Percentiles rank a stretch among this genome's conserved stretches.
Evolutionary conservation across 2,329 filamentous ascomycete species (phyloP).

Genomic region (Hymenoscyphus infarciens): DNA sequence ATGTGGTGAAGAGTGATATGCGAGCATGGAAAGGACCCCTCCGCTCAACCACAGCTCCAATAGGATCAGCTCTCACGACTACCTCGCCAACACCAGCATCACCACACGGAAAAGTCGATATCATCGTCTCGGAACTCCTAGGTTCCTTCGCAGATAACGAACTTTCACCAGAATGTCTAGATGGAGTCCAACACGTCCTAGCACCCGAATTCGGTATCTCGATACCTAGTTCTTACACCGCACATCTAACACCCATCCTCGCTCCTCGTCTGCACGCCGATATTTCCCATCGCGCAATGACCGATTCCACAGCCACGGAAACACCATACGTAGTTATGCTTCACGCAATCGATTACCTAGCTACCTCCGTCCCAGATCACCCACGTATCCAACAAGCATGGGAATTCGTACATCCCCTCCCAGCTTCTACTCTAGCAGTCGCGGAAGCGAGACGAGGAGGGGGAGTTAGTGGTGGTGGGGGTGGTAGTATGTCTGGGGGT

Average conservation of each 20-base stretch:
- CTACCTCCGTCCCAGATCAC: conserved; percentile 56
- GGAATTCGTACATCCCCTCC: conserved; percentile 77
- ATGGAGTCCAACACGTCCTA: conserved; percentile 92
- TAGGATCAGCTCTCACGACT: conserved; percentile 36
- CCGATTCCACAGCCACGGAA: conserved; percentile 72
- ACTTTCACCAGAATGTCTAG: conserved; percentile 90
- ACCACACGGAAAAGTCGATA: conserved; percentile 73
- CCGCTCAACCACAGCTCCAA: conserved; percentile 35
- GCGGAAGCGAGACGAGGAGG: conserved; percentile 57
- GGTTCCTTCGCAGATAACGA: conserved; percentile 98
- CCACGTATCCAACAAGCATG: conserved; percentile 71
- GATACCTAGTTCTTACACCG: conserved; percentile 89
- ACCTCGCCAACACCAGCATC: conserved; percentile 35
- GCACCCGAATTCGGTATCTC: conserved; percentile 77
- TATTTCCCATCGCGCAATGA: conserved; percentile 57
- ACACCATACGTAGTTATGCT: conserved; percentile 95
- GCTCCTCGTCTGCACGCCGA: conserved; percentile 84
- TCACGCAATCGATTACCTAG: conserved; percentile 83
- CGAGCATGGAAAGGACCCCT: conserved; percentile 86
- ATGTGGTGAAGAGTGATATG: conserved; percentile 95
- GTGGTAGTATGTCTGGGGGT: conserved; percentile 69
- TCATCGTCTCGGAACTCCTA: conserved; percentile 88
- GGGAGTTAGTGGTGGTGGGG: conserved; percentile 63
- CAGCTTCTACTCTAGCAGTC: conserved; percentile 52
- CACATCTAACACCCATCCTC: conserved; percentile 87